Conservation (phyloP, 1,284 basidiomycete species). For the Pseudozyma hubeiensis region DNA sequence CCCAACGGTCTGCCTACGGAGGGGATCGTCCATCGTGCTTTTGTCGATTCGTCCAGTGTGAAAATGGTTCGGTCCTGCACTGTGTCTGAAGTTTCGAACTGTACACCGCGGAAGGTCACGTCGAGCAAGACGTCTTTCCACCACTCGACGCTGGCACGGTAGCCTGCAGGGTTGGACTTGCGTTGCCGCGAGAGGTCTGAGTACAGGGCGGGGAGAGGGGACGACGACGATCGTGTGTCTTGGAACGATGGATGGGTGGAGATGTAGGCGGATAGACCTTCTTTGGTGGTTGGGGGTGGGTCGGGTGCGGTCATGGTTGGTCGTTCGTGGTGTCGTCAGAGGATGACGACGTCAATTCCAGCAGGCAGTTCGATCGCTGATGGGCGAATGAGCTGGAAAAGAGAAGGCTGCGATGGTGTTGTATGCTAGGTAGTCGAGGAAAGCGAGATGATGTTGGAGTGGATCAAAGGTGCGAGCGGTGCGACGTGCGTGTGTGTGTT, state of each 20-base stretch:
- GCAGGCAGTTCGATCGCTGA: too few relatives aligned
- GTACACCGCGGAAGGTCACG: conserved; percentile 70
- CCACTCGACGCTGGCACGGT: conserved; percentile 84
- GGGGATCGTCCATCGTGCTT: conserved; percentile 39
- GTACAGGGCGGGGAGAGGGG: conserved; percentile 80
- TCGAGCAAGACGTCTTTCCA: conserved; percentile 81
- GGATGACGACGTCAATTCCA: background rate
- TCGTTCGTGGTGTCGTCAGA: too few relatives aligned
- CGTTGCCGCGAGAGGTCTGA: conserved; percentile 87
- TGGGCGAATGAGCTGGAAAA: too few relatives aligned
- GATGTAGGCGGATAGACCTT: conserved; percentile 26
- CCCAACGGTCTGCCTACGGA: conserved; percentile 82
- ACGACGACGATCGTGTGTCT: conserved; percentile 29
- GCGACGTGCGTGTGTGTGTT: too few relatives aligned
- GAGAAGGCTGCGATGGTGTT: too few relatives aligned
- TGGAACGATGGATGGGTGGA: conserved; percentile 31
- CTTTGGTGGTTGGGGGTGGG: conserved; percentile 4
- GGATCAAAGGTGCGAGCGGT: background rate
- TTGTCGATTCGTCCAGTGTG: conserved; percentile 71
- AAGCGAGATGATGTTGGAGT: conserved; percentile 5
- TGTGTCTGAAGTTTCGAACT: conserved; percentile 4
- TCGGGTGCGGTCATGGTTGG: background rate
- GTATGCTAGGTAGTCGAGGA: too few relatives aligned
- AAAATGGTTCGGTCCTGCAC: conserved; percentile 71
- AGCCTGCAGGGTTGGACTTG: conserved; percentile 84